Base-by-base conservation (phyloP, 768 basidiomycete species). In the Mycena leptocephala region DNA sequence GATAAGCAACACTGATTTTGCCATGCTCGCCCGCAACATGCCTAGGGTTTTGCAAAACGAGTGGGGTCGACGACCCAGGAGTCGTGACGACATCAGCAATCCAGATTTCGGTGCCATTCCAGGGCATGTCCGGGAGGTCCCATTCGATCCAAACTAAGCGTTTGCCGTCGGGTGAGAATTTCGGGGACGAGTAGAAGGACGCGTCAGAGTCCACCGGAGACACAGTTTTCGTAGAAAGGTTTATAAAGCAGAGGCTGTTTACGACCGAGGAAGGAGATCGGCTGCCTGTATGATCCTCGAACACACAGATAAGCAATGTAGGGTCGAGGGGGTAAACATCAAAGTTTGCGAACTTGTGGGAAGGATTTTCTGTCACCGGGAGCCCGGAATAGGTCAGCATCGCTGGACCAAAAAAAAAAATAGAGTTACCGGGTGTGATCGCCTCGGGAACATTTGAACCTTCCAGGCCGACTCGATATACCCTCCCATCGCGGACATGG, bases 221-320 rank as follows among this genome's bases (percentile, higher is more conserved):
- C 2, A 93, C 81, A 0, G 84, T 82, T 76, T 89, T 87, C 5
- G 86, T 83, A 2, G 77, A 71, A 0, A 88, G 88, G 81, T 93
- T 85, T 78, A 96, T 88, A 67, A 92, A 79, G 65, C 88, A 88
- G 39, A 96, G 89, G 0, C 87, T 87, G 71, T 89, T 95, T 32
- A 90, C 85, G 24, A 94, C 88, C 28, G 88, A 80, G 5, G 90
- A 80, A 0, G 93, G 92, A 3, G 79, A 58, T 46, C 22, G 83
- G 48, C 88, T 88, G 53, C 83, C 80, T 0, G 93, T 94, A 83
- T 95, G 94, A 78, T 96, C 94, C 80, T 96, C 95, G 30, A 93
- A 85, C 53, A 95, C 82, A 2, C 93, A 88, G 1, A 93, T 88
- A 7, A 95, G 80, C 24, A 95, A 83, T 73, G 91, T 85, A 3